These are phyloP conservation scores for Lactifluus pinguis DNA, from an alignment of 768 basidiomycete species.

Conservation along the genomic window DNA sequence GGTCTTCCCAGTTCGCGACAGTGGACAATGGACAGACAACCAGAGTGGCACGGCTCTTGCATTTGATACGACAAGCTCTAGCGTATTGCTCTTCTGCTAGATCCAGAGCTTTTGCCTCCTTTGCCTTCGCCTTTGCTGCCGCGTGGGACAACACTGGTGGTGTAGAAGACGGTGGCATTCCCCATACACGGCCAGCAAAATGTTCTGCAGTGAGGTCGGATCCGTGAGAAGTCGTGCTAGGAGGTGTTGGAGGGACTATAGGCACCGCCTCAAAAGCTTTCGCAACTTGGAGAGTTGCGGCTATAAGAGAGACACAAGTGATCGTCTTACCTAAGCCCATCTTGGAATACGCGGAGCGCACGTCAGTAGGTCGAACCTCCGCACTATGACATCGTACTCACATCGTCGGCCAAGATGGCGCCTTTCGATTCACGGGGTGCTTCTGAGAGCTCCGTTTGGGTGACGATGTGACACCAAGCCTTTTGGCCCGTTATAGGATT, in stretches of 20 bases:
- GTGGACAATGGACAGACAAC: conserved; percentile 96
- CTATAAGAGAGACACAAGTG: conserved; percentile 88
- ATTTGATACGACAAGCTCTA: conserved; percentile 69
- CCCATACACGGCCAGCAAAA: conserved; percentile 76
- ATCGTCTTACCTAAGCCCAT: conserved; percentile 99
- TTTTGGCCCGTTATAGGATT: conserved; percentile 39
- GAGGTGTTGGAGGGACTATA: conserved; percentile 35
- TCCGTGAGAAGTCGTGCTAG: conserved; percentile 23
- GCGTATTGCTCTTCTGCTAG: conserved; percentile 63
- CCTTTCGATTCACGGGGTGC: conserved; percentile 72
- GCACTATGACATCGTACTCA: conserved; percentile 33
- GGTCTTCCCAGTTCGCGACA: conserved; percentile 98
- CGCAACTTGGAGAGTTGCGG: conserved; percentile 70
- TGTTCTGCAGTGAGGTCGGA: conserved; percentile 38
- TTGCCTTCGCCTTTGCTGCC: conserved; percentile 49
- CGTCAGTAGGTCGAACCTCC: background rate
- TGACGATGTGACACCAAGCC: conserved; percentile 81
- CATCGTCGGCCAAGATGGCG: conserved; percentile 94
- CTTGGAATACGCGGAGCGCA: conserved; percentile 32
- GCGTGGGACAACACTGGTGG: conserved; percentile 21
- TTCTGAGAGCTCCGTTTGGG: conserved; percentile 60
- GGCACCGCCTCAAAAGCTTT: conserved; percentile 49
- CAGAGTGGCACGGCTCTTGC: conserved; percentile 82
- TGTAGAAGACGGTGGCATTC: conserved; percentile 53
- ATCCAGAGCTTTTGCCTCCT: conserved; percentile 56